Evolutionary conservation across 331 rosid species (phyloP).

Genomic region (Acacia pycnantha): DNA sequence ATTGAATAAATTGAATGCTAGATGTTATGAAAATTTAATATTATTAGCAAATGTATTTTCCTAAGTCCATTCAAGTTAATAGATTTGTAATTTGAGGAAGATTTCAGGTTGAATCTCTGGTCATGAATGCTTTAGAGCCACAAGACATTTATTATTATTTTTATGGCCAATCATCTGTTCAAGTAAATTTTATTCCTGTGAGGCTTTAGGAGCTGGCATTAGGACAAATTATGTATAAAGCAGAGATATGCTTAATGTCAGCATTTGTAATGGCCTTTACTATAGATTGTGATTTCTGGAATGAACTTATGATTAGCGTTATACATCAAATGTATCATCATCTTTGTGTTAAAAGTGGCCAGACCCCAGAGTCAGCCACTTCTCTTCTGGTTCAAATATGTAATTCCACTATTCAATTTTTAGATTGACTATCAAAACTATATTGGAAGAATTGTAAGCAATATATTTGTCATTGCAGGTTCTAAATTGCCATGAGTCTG

Average conservation of each 20-base stretch:
- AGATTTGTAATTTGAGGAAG: background rate
- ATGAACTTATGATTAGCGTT: background rate
- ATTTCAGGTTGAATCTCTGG: background rate
- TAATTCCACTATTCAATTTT: background rate
- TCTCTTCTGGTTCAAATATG: background rate
- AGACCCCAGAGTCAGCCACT: slow-evolving; percentile 4
- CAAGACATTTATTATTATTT: background rate
- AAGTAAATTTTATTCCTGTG: background rate
- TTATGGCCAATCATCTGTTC: background rate
- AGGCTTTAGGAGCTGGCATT: background rate
- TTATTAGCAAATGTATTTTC: background rate
- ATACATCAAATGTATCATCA: background rate
- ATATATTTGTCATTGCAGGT: slow-evolving; percentile 57
- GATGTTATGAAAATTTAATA: background rate
- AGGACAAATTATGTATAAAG: background rate
- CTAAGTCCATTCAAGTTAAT: background rate
- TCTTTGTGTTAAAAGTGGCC: background rate
- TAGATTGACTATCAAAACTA: background rate
- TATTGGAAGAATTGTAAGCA: slow-evolving; percentile 4
- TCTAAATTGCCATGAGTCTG: slow-evolving; percentile 91
- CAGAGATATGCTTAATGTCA: background rate
- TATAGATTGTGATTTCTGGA: background rate
- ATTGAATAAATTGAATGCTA: background rate
- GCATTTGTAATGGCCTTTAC: background rate
- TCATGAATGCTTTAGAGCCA: slow-evolving; percentile 1